Percentiles rank a stretch among this genome's conserved stretches.
These are phyloP conservation scores for Stropharia rugosoannulata DNA, from an alignment of 768 basidiomycete species.

Conservation along the genomic window DNA sequence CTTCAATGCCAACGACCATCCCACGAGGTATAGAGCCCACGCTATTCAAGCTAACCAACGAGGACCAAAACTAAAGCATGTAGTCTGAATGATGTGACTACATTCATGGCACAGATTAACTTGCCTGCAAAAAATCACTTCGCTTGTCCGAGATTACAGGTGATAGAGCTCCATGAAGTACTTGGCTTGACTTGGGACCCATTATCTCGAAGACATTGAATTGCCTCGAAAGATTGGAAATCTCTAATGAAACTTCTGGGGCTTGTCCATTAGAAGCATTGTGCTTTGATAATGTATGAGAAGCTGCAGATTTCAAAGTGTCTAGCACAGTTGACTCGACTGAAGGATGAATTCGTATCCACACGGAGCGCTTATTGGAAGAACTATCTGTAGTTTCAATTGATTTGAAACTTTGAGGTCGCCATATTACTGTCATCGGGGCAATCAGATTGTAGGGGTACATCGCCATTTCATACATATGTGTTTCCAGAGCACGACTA, in stretches of 20 bases:
- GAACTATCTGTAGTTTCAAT: constrained; percentile 7
- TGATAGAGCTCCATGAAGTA: constrained; percentile 62
- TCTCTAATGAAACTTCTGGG: constrained; percentile 47
- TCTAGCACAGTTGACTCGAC: constrained; percentile 57
- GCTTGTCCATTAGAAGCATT: constrained; percentile 15
- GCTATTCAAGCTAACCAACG: constrained; percentile 58
- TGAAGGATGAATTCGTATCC: constrained; percentile 81
- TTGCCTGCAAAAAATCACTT: constrained; percentile 60
- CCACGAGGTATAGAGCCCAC: constrained; percentile 69
- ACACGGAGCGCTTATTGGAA: constrained; percentile 44
- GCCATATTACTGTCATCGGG: constrained; percentile 77
- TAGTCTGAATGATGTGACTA: not conserved
- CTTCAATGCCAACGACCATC: constrained; percentile 76
- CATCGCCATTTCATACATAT: constrained; percentile 56
- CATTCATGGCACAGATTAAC: not conserved
- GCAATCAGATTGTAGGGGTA: constrained; percentile 76
- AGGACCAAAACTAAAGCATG: constrained; percentile 61
- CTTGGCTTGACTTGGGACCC: constrained; percentile 80
- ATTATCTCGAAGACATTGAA: constrained; percentile 86
- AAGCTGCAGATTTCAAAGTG: constrained; percentile 51
- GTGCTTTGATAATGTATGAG: constrained; percentile 29
- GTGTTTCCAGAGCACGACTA: constrained; percentile 61
- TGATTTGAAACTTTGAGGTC: constrained; percentile 30
- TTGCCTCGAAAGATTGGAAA: constrained; percentile 69
- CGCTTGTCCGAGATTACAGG: constrained; percentile 48